These are phyloP conservation scores for Corchorus olitorius DNA, from an alignment of 345 rosid species.

Conservation along the genomic window DNA sequence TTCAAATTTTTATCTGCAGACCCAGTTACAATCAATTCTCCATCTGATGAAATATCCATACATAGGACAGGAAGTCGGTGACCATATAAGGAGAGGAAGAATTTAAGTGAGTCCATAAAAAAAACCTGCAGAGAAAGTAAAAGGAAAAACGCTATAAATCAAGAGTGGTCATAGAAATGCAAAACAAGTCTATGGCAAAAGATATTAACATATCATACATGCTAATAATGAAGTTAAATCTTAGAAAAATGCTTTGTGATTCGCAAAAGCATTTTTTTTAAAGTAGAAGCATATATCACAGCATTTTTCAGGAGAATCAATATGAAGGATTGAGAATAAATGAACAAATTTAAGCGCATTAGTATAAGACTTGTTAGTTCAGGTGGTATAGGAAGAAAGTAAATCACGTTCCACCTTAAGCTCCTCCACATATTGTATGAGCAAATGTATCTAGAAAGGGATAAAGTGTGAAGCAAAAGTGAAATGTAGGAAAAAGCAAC, in stretches of 20 bases:
- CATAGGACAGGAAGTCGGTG: slow-evolving; percentile 93
- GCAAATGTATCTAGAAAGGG: neutral
- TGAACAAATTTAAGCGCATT: neutral
- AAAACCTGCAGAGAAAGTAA: slow-evolving; percentile 57
- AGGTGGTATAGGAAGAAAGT: neutral
- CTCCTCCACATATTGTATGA: neutral
- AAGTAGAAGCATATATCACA: neutral
- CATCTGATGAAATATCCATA: slow-evolving; percentile 97
- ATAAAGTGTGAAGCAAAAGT: neutral
- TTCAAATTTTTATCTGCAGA: slow-evolving; percentile 94
- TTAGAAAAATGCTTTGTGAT: neutral
- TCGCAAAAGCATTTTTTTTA: neutral
- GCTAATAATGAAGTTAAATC: slow-evolving; percentile 2
- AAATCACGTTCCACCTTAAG: neutral
- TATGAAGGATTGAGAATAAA: neutral
- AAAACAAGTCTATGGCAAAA: slow-evolving; percentile 15
- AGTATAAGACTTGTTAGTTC: neutral
- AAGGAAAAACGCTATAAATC: neutral
- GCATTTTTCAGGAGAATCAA: neutral
- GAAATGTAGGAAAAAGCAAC: neutral
- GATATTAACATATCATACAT: neutral
- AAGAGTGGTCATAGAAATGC: slow-evolving; percentile 9
- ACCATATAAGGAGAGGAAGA: slow-evolving; percentile 82
- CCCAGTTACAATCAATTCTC: slow-evolving; percentile 90
- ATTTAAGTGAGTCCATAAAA: slow-evolving; percentile 90